A percentile compares a stretch with the other conserved stretches of the same genome.
Conservation (phyloP, 345 rosid genomes). For the Physaria fendleri region DNA sequence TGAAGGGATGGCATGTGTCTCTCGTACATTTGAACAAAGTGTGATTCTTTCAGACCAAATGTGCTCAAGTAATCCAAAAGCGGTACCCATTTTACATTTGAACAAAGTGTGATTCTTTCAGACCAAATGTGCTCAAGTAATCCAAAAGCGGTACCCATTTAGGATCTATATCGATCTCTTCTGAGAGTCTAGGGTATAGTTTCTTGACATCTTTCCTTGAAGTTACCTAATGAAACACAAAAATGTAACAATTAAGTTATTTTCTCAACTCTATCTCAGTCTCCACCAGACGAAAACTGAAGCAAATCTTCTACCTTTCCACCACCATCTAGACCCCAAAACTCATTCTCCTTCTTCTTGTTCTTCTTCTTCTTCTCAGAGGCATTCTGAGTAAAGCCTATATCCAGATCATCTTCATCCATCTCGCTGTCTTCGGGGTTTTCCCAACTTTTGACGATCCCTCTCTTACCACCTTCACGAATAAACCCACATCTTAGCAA, state of each 20-base stretch:
- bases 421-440: conserved; percentile 19
- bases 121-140: conserved; percentile 69
- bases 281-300: neutral
- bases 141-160: conserved; percentile 89
- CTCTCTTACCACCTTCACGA: conserved; percentile 42
- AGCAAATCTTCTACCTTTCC: conserved; percentile 42
- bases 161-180: conserved; percentile 67
- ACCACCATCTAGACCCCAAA: conserved; percentile 32
- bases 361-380: conserved; percentile 27
- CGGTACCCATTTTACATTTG: conserved; percentile 86
- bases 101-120: conserved; percentile 76
- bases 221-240: conserved; percentile 35
- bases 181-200: conserved; percentile 49
- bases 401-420: conserved; percentile 27
- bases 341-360: conserved; percentile 35
- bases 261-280: neutral
- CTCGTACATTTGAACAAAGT: conserved; percentile 83
- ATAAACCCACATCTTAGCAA: conserved; percentile 14
- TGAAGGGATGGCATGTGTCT: conserved; percentile 82
- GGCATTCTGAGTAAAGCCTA: conserved; percentile 22
- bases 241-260: neutral
- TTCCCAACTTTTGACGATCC: conserved; percentile 24
- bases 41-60: conserved; percentile 77
- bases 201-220: conserved; percentile 32
- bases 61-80: conserved; percentile 77